Evolutionary conservation across 805 yeast species (phyloP), one percentile per base, ranked within the genome.

Genomic region (Cyberlindnera meyerae): DNA sequence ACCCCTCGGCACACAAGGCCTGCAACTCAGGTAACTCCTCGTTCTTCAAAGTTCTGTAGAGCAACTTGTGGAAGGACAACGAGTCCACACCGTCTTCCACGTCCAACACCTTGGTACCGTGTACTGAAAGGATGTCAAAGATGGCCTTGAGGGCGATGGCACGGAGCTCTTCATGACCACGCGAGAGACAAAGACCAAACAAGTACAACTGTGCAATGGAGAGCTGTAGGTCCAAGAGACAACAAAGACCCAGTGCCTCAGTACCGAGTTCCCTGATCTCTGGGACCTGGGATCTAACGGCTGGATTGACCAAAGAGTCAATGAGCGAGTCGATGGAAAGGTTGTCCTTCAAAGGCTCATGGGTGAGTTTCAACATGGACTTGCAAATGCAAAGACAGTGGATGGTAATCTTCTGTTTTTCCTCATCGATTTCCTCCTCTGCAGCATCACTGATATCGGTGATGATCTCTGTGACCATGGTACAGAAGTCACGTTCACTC

Each of bases 381-480:
- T 77, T 78, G 8, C 89, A 75, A 29, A 87, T 73, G 0, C 73
- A 63, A 31, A 90, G 66, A 58, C 94, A 82, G 33, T 80, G 79
- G 5, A 75, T 54, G 16, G 77, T 59, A 16, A 74, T 67, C 16
- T 71, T 73, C 12, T 60, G 36, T 26, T 36, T 47, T 39, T 33
- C 65, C 6, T 51, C 55, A 12, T 44, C 58, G 1, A 47, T 52
- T n/a, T 47, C 44, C 8, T 44, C 48, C 33, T 52, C 39, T 18
- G 47, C 51, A 8, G 78, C 70, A 57, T 88, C 96, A 55, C 86
- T 74, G 33, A 89, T 68, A 65, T 89, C 97, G 28, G 86, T 78
- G 26, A 88, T 78, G 13, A 87, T 75, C 65, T 90, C 97, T n/a
- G 82, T 75, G 14, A 83, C 71, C 77, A 87, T 81, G 25, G 84